These are phyloP conservation scores for Cutaneotrichosporon sp. DNA, from an alignment of 1,284 basidiomycete genomes.

Conservation along the genomic window DNA sequence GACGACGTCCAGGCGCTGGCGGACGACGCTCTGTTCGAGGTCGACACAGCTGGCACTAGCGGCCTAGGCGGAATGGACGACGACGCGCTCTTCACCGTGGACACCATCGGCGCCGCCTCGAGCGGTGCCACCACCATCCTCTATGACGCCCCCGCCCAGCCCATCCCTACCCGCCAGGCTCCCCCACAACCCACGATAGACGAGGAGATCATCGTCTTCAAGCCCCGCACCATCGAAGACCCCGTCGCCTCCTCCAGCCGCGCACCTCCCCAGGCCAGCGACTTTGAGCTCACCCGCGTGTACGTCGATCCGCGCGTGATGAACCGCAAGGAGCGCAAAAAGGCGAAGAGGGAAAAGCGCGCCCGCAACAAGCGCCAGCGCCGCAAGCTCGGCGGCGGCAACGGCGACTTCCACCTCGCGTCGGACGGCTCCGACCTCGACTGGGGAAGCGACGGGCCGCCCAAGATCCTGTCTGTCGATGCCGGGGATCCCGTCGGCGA, in stretches of 20 bases:
- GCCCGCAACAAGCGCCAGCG: constrained; percentile 24
- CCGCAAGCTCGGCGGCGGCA: neutral
- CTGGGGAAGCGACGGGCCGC: constrained; percentile 49
- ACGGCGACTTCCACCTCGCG: constrained; percentile 19
- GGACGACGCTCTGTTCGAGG: constrained; percentile 21
- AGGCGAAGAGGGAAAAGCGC: constrained; percentile 35
- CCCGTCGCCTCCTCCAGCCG: constrained; percentile 17
- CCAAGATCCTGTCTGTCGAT: neutral
- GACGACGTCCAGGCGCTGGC: constrained; percentile 1
- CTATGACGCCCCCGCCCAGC: constrained; percentile 27
- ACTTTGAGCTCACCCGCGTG: constrained; percentile 19
- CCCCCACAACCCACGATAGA: constrained; percentile 21
- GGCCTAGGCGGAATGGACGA: constrained; percentile 8
- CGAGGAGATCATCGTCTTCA: constrained; percentile 49
- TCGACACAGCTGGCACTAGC: constrained; percentile 23
- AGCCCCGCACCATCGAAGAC: constrained; percentile 34
- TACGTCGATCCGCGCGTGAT: constrained; percentile 33
- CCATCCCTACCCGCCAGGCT: constrained; percentile 9
- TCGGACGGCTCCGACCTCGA: constrained; percentile 52
- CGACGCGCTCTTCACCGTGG: constrained; percentile 35
- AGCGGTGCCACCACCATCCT: constrained; percentile 17
- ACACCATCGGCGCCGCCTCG: constrained; percentile 25
- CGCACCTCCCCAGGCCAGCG: neutral
- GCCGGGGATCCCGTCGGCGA: constrained; percentile 15
- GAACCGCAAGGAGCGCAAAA: constrained; percentile 32